These are phyloP conservation scores for Danielia reshetovae DNA, from an alignment of 805 yeast genomes.

Conservation along the genomic window DNA sequence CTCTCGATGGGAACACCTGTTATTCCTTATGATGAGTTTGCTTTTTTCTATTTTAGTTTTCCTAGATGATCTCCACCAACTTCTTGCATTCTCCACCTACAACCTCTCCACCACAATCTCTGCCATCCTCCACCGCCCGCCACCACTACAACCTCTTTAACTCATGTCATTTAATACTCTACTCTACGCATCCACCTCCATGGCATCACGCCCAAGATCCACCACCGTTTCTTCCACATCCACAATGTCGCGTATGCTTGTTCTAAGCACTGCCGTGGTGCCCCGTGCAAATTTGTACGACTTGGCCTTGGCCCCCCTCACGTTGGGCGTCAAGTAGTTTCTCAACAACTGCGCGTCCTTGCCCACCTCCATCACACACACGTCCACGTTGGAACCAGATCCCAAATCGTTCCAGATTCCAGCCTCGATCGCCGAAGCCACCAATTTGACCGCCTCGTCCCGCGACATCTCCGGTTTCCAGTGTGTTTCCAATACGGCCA, in stretches of 20 bases:
- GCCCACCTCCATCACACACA: slow-evolving; percentile 94
- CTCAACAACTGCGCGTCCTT: slow-evolving; percentile 81
- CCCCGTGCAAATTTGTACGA: slow-evolving; percentile 87
- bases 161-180: slow-evolving; percentile 1
- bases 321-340: slow-evolving; percentile 88
- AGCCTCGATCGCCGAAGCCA: slow-evolving; percentile 90
- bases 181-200: slow-evolving; percentile 42
- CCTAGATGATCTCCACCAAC: too few species aligned
- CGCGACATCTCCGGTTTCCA: slow-evolving; percentile 76
- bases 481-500: slow-evolving; percentile 90
- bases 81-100: too few species aligned
- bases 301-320: slow-evolving; percentile 74
- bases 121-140: too few species aligned
- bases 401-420: slow-evolving; percentile 99
- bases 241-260: slow-evolving; percentile 60
- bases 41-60: too few species aligned
- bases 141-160: too few species aligned
- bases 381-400: slow-evolving; percentile 96
- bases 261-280: slow-evolving; percentile 82
- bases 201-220: slow-evolving; percentile 34
- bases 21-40: not conserved
- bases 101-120: too few species aligned
- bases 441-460: slow-evolving; percentile 88
- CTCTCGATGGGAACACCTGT: too few species aligned
- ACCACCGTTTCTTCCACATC: slow-evolving; percentile 65